These are phyloP conservation scores for Chlorella sp. DNA, from an alignment of 139 green algal genomes.

Conservation along the genomic window DNA sequence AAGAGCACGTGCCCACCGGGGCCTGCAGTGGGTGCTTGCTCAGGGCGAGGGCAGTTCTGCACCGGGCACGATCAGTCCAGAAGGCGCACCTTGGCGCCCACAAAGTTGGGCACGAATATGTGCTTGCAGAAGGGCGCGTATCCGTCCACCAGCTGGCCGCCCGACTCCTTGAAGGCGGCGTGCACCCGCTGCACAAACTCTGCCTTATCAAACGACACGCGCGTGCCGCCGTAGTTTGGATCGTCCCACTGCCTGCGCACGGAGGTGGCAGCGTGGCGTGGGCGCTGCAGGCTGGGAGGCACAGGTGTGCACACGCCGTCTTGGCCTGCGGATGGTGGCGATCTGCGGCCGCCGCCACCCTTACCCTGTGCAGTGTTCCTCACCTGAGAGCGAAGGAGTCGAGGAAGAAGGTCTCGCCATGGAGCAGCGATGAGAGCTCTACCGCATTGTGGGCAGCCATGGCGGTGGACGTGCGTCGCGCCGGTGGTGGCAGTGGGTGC, in stretches of 20 bases:
- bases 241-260: slow-evolving; percentile 70
- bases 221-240: slow-evolving; percentile 55
- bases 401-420: slow-evolving; percentile 67
- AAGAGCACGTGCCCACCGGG: slow-evolving; percentile 13
- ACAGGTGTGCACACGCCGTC: neutral
- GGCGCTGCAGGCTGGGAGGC: neutral
- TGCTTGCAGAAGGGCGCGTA: slow-evolving; percentile 97
- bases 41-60: too few species aligned
- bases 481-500: too few species aligned
- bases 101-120: slow-evolving; percentile 87
- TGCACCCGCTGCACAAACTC: slow-evolving; percentile 67
- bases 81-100: slow-evolving; percentile 50
- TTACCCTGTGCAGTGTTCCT: neutral
- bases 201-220: slow-evolving; percentile 41
- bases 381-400: slow-evolving; percentile 69
- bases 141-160: slow-evolving; percentile 58
- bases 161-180: slow-evolving; percentile 27
- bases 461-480: too few species aligned
- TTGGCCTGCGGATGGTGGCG: neutral
- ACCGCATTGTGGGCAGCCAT: neutral
- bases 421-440: neutral
- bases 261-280: neutral
- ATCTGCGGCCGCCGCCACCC: neutral
- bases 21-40: too few species aligned
- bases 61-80: too few species aligned